Evolutionary conservation across 2,329 filamentous ascomycete genomes (phyloP).

Genomic region (Eutypa lata): DNA sequence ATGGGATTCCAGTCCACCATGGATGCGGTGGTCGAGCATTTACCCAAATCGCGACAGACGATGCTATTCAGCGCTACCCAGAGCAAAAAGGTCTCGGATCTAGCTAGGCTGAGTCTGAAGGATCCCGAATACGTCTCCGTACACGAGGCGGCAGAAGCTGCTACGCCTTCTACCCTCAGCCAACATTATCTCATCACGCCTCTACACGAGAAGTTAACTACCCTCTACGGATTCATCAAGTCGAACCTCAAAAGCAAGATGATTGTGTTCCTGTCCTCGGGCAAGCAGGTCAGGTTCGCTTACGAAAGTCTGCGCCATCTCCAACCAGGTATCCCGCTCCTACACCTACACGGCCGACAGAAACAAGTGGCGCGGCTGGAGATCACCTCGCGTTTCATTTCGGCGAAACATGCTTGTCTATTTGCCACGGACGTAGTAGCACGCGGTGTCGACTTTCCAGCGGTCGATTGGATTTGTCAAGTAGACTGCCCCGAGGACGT

Average conservation of each 20-base stretch:
- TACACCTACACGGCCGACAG: conserved; percentile 91
- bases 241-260: conserved; percentile 91
- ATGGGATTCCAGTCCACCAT: conserved; percentile 92
- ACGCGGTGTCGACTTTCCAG: conserved; percentile 89
- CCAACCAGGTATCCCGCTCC: conserved; percentile 87
- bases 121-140: conserved; percentile 95
- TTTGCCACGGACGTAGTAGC: conserved; percentile 96
- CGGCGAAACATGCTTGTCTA: conserved; percentile 78
- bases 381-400: conserved; percentile 79
- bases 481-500: conserved; percentile 95
- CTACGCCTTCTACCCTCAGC: conserved; percentile 80
- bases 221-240: conserved; percentile 87
- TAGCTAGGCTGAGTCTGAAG: conserved; percentile 81
- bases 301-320: conserved; percentile 91
- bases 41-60: conserved; percentile 83
- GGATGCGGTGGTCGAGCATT: conserved; percentile 88
- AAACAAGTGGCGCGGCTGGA: conserved; percentile 87
- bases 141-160: conserved; percentile 74
- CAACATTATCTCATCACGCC: conserved; percentile 90
- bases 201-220: conserved; percentile 84
- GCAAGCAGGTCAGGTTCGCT: conserved; percentile 94
- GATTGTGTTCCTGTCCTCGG: conserved; percentile 89
- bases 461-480: conserved; percentile 98
- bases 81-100: conserved; percentile 88
- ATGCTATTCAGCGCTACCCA: conserved; percentile 95